Conservation (phyloP, 805 yeast species). For the Schwanniomyces yamadae region DNA sequence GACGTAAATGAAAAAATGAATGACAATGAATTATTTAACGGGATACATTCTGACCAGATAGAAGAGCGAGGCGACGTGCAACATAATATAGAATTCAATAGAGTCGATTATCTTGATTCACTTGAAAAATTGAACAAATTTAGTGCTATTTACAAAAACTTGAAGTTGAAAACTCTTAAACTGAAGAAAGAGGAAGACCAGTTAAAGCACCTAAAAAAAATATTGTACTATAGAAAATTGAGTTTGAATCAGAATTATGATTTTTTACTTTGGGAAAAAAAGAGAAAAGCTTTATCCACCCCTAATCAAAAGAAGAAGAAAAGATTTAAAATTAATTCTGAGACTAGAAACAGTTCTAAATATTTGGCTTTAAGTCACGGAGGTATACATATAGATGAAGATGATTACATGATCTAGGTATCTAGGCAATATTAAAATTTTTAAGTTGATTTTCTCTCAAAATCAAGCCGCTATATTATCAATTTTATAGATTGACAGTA, state of each 20-base stretch:
- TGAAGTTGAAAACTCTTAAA: slow-evolving; percentile 5
- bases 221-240: slow-evolving; percentile 11
- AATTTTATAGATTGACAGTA: background rate
- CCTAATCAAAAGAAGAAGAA: slow-evolving; percentile 1
- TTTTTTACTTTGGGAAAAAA: slow-evolving; percentile 9
- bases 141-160: slow-evolving; percentile 5
- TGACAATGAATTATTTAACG: background rate
- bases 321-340: slow-evolving; percentile 5
- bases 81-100: slow-evolving; percentile 1
- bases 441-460: too few relatives aligned
- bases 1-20: slow-evolving; percentile 9
- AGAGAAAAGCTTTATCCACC: background rate
- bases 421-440: too few relatives aligned
- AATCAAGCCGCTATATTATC: too few relatives aligned
- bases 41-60: background rate
- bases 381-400: slow-evolving; percentile 10
- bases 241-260: slow-evolving; percentile 5
- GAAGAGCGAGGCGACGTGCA: background rate
- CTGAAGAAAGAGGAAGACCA: slow-evolving; percentile 3
- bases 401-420: slow-evolving; percentile 10
- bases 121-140: slow-evolving; percentile 6
- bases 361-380: slow-evolving; percentile 12
- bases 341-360: slow-evolving; percentile 1
- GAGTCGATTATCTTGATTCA: slow-evolving; percentile 3
- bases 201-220: slow-evolving; percentile 4